Percentiles rank a stretch among this genome's conserved stretches.
Evolutionary conservation across 108 stramenopile species (phyloP).

Genomic region (Fragilaria crotonensis): DNA sequence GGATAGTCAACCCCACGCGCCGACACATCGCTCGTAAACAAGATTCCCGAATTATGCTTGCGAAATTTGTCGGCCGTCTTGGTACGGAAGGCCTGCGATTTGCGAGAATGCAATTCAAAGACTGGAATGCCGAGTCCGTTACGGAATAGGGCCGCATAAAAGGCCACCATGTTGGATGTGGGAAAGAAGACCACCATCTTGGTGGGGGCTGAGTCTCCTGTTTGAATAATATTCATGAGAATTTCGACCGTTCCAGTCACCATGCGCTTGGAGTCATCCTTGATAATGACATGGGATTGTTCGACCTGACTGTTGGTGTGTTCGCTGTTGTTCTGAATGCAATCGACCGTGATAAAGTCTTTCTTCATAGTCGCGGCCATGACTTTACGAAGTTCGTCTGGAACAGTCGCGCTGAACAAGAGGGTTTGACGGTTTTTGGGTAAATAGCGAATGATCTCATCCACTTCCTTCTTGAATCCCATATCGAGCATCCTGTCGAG

Average conservation of each 20-base stretch:
- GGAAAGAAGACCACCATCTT: conserved; percentile 86
- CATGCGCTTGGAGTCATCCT: conserved; percentile 24
- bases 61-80: conserved; percentile 61
- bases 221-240: conserved; percentile 27
- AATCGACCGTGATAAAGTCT: conserved; percentile 42
- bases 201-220: conserved; percentile 42
- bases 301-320: conserved; percentile 47
- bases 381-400: conserved; percentile 53
- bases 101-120: conserved; percentile 81
- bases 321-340: conserved; percentile 36
- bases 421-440: conserved; percentile 78
- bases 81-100: conserved; percentile 77
- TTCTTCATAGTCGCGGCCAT: conserved; percentile 40
- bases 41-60: conserved; percentile 25
- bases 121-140: conserved; percentile 40
- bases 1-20: conserved; percentile 92
- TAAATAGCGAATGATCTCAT: conserved; percentile 64
- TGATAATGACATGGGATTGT: conserved; percentile 44
- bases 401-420: conserved; percentile 90
- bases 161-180: conserved; percentile 68
- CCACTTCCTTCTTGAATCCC: conserved; percentile 87
- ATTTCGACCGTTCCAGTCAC: conserved; percentile 42
- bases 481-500: conserved; percentile 90
- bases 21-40: conserved; percentile 88
- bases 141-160: conserved; percentile 67